Conservation (phyloP, 352 stramenopile species). For the Pseudoperonospora humuli region DNA sequence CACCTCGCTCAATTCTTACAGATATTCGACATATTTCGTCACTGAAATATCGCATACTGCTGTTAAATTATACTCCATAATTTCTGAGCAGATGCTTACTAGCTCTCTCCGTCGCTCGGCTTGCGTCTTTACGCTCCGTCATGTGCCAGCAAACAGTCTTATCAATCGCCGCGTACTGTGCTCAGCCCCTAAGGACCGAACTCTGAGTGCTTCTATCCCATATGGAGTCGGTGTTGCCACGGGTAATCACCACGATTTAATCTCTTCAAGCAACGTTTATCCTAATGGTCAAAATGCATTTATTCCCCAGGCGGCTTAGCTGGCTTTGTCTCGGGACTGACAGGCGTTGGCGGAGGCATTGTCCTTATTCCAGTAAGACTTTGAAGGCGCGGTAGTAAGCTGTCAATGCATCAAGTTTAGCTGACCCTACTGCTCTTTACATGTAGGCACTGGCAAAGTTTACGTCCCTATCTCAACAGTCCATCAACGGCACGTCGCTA, state of each 20-base stretch:
- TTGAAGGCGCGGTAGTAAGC: not conserved
- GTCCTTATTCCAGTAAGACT: slow-evolving; percentile 70
- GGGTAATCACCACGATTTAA: slow-evolving; percentile 8
- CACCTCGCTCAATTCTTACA: no score
- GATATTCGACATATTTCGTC: no score
- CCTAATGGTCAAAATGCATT: not conserved
- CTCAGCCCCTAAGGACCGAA: slow-evolving; percentile 33
- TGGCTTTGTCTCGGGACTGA: slow-evolving; percentile 68
- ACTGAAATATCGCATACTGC: no score
- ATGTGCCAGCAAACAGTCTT: slow-evolving; percentile 6
- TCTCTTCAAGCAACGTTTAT: no score
- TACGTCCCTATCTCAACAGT: slow-evolving; percentile 68
- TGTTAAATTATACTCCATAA: no score
- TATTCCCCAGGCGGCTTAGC: slow-evolving; percentile 36
- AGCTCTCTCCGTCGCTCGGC: slow-evolving; percentile 19
- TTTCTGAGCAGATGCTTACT: slow-evolving; percentile 19
- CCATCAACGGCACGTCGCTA: slow-evolving; percentile 78
- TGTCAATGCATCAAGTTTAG: not conserved
- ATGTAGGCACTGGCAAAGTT: slow-evolving; percentile 69
- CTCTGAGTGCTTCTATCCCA: slow-evolving; percentile 32
- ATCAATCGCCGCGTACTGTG: slow-evolving; percentile 35
- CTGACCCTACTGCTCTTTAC: slow-evolving; percentile 3
- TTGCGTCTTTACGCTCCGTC: slow-evolving; percentile 1
- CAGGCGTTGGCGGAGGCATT: slow-evolving; percentile 70
- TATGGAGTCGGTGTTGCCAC: slow-evolving; percentile 36